Evolutionary conservation across 2,329 filamentous ascomycete species (phyloP), one percentile per base, ranked within the genome.

Genomic region (Colletotrichum aenigma): DNA sequence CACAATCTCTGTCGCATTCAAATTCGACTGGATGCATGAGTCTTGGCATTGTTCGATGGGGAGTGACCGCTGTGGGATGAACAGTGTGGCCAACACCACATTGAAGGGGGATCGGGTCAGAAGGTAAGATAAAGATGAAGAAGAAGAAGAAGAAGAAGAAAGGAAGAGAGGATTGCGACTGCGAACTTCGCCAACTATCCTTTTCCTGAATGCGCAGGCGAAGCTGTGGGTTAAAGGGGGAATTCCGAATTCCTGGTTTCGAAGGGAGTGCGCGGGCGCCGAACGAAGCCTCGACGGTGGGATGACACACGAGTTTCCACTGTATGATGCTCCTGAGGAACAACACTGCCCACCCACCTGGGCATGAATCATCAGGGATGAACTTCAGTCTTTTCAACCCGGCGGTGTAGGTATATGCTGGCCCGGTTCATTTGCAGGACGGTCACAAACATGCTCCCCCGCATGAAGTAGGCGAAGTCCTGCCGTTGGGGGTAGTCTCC

Each of bases 141-240:
- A 48, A 0, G 43, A 48, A 21, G n/a, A 52, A 48, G n/a, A 48
- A 0, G 43, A 48, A 21, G 43, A 21, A 21, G 43, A 21, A 52
- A 21, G n/a, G 0, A 52, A 52, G 12, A 21, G 18, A n/a, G 0
- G 38, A 48, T 0, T 12, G n/a, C n/a, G 10, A 21, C 7, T 52
- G n/a, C n/a, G n/a, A 21, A 3, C n/a, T 21, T 13, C 43, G 43
- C 9, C 1, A 48, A 48, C n/a, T 18, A 4, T n/a, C n/a, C 43
- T 21, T 21, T 52, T 4, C n/a, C 43, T 9, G 6, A 13, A 52
- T 13, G n/a, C 43, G 1, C 43, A 12, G n/a, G 10, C 43, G n/a
- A 7, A 13, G n/a, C n/a, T 52, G 2, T 21, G 43, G n/a, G 43
- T 13, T 21, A 13, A 52, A 13, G 43, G n/a, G 10, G n/a, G 43